Conservation (phyloP, 75 land plant species). For the Azolla pinnata region DNA sequence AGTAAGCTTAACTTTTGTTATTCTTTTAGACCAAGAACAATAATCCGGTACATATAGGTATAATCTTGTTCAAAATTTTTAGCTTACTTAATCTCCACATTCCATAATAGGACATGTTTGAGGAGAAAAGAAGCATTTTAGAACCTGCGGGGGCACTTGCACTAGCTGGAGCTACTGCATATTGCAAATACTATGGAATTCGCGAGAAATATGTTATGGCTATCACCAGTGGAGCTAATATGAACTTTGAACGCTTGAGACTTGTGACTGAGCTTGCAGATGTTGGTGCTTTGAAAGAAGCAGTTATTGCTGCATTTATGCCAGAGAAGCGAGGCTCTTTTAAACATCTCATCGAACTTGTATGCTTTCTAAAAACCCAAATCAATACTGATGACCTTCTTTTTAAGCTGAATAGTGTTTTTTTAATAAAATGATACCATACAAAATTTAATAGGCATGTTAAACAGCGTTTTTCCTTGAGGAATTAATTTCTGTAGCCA, state of each 20-base stretch:
- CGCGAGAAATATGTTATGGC: conserved; percentile 38
- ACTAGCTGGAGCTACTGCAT: conserved; percentile 48
- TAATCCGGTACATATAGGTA: not conserved
- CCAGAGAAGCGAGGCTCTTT: conserved; percentile 38
- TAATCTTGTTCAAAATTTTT: not conserved
- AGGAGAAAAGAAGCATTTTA: conserved; percentile 46
- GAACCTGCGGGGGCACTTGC: conserved; percentile 54
- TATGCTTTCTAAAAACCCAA: no score
- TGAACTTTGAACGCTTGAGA: conserved; percentile 48
- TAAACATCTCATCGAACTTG: conserved; percentile 28
- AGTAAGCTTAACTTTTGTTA: conserved; percentile 20
- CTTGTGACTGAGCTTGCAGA: conserved; percentile 49
- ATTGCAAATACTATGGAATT: conserved; percentile 43
- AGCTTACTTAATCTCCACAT: not conserved
- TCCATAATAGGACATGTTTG: conserved; percentile 40
- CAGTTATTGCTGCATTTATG: conserved; percentile 46
- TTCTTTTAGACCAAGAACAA: no score
- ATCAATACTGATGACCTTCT: no score
- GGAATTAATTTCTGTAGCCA: no score
- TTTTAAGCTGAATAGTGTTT: no score
- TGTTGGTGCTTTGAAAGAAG: conserved; percentile 46
- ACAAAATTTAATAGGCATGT: no score
- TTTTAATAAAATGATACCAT: no score
- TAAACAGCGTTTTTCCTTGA: no score
- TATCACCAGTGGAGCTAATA: conserved; percentile 49